phyloP scores from a whole-genome alignment of 2,329 filamentous ascomycete species.

The Blastomyces emzantsi region DNA sequence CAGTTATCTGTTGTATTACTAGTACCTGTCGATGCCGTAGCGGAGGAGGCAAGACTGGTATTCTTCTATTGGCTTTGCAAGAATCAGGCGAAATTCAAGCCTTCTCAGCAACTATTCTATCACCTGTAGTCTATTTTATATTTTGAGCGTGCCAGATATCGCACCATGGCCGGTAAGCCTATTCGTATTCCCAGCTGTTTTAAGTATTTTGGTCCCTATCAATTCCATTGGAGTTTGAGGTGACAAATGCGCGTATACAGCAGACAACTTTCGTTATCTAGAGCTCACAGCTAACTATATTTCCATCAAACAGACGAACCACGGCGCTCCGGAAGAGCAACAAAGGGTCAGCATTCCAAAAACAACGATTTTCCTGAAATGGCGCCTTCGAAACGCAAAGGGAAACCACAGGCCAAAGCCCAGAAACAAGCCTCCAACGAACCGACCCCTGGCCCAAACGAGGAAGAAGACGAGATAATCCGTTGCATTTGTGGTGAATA shows the following conservation, averaged over 20 bases:
- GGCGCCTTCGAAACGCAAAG: slow-evolving; percentile 38
- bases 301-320: slow-evolving; percentile 59
- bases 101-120: slow-evolving; percentile 13
- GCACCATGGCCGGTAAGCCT: slow-evolving; percentile 55
- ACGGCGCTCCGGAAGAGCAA: slow-evolving; percentile 87
- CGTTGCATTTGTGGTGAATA: slow-evolving; percentile 88
- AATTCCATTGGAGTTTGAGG: slow-evolving; percentile 3
- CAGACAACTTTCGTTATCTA: slow-evolving; percentile 14
- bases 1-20: slow-evolving; percentile 33
- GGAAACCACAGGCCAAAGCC: slow-evolving; percentile 40
- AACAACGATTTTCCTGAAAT: slow-evolving; percentile 67
- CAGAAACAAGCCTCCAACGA: slow-evolving; percentile 41
- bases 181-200: slow-evolving; percentile 23
- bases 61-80: background rate
- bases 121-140: slow-evolving; percentile 32
- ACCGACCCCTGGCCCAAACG: slow-evolving; percentile 35
- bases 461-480: slow-evolving; percentile 63
- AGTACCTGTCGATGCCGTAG: slow-evolving; percentile 34
- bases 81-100: slow-evolving; percentile 14
- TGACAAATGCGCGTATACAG: slow-evolving; percentile 2
- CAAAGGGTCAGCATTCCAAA: slow-evolving; percentile 92
- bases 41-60: slow-evolving; percentile 19
- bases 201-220: slow-evolving; percentile 2
- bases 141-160: slow-evolving; percentile 18
- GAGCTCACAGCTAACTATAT: slow-evolving; percentile 16